Conservation (phyloP, 2,329 filamentous ascomycete genomes). For the Claviceps fusiformis region DNA sequence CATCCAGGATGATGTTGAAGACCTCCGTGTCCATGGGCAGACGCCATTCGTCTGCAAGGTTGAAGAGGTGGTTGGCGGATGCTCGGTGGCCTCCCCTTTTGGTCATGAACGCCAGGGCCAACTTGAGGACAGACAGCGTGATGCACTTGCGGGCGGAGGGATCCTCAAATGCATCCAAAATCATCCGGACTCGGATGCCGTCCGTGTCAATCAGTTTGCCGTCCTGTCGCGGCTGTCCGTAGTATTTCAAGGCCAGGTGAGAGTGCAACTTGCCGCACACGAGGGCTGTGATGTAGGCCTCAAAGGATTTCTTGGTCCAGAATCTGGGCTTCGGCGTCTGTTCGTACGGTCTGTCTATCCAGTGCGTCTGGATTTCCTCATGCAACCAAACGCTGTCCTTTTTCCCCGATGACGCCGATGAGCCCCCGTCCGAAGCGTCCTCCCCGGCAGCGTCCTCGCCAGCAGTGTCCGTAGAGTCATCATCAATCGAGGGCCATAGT, state of each 20-base stretch:
- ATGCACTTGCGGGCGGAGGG: slow-evolving; percentile 19
- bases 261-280: slow-evolving; percentile 23
- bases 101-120: slow-evolving; percentile 29
- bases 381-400: slow-evolving; percentile 21
- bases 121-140: slow-evolving; percentile 27
- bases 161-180: slow-evolving; percentile 26
- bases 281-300: slow-evolving; percentile 29
- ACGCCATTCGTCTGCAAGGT: slow-evolving; percentile 21
- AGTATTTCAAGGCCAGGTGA: slow-evolving; percentile 21
- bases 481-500: slow-evolving; percentile 22
- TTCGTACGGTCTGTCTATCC: slow-evolving; percentile 22
- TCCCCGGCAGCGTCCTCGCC: slow-evolving; percentile 9
- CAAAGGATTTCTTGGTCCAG: slow-evolving; percentile 30
- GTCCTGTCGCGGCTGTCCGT: slow-evolving; percentile 16
- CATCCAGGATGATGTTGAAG: slow-evolving; percentile 34
- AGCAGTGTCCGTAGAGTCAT: no score
- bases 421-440: slow-evolving; percentile 11
- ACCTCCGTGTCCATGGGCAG: slow-evolving; percentile 31
- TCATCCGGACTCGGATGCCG: slow-evolving; percentile 23
- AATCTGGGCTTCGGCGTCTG: slow-evolving; percentile 22
- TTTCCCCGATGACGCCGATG: slow-evolving; percentile 10
- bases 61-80: slow-evolving; percentile 22
- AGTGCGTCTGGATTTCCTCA: slow-evolving; percentile 17
- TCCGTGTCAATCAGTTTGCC: slow-evolving; percentile 22
- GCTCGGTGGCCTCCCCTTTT: slow-evolving; percentile 21